These are phyloP conservation scores for Leishmania tarentolae DNA, from an alignment of 208 protist genomes.

Conservation along the genomic window DNA sequence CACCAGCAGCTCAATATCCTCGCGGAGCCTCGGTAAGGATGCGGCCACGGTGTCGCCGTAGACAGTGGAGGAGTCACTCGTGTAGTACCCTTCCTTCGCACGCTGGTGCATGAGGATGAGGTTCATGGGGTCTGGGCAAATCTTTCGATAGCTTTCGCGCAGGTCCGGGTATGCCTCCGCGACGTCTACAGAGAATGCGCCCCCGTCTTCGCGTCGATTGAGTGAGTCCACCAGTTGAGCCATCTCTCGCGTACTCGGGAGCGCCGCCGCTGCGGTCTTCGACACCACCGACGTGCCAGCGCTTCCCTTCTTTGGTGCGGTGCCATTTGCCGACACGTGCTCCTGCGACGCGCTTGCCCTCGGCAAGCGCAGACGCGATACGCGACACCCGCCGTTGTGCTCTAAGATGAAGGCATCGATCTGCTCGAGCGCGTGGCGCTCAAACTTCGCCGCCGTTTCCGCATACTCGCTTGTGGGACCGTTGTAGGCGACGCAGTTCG, in stretches of 20 bases:
- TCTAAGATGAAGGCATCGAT: constrained; percentile 60
- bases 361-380: constrained; percentile 59
- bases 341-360: background rate
- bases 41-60: constrained; percentile 64
- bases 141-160: constrained; percentile 55
- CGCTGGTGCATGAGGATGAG: constrained; percentile 66
- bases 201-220: constrained; percentile 69
- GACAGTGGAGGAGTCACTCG: constrained; percentile 15
- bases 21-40: constrained; percentile 57
- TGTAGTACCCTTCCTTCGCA: constrained; percentile 68
- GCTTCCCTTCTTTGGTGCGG: background rate
- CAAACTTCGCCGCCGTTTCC: constrained; percentile 59
- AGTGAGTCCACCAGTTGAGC: constrained; percentile 63
- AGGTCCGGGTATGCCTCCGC: constrained; percentile 75
- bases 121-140: constrained; percentile 84
- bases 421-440: constrained; percentile 60
- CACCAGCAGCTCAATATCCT: constrained; percentile 85
- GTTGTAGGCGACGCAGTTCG: constrained; percentile 87
- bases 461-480: constrained; percentile 54
- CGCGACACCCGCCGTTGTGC: constrained; percentile 68
- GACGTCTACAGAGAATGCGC: constrained; percentile 82
- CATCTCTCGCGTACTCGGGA: constrained; percentile 33
- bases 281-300: background rate
- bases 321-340: background rate
- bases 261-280: background rate